Conservation (phyloP, 2,329 filamentous ascomycete genomes). For the Leptographium wingfieldii region DNA sequence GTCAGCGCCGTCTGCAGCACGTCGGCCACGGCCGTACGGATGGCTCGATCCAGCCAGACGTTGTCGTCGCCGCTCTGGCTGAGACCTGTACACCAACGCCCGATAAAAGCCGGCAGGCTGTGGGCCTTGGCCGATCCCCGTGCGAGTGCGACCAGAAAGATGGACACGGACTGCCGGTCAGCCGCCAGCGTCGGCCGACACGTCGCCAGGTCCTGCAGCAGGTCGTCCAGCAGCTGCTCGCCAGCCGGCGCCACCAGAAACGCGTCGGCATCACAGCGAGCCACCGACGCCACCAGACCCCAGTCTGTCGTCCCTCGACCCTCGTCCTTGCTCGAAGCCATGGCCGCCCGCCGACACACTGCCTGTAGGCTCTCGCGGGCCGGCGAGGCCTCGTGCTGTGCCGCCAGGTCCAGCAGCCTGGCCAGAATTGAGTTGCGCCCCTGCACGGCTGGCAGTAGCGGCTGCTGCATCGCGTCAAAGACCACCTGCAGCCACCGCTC, state of each 20-base stretch:
- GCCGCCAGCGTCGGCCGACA: constrained; percentile 11
- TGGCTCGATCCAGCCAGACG: constrained; percentile 17
- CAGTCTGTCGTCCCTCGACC: constrained; percentile 20
- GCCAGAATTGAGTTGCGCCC: constrained; percentile 14
- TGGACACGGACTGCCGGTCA: constrained; percentile 7
- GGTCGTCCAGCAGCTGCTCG: constrained; percentile 23
- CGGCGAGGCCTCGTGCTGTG: constrained; percentile 19
- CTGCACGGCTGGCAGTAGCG: constrained; percentile 9
- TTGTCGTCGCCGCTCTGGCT: constrained; percentile 15
- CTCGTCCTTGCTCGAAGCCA: background rate
- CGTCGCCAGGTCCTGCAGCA: constrained; percentile 22
- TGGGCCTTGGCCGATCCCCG: constrained; percentile 31
- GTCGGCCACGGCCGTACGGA: constrained; percentile 15
- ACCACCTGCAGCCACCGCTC: constrained; percentile 28
- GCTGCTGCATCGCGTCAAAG: constrained; percentile 20
- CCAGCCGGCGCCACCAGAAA: constrained; percentile 28
- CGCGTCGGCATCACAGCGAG: constrained; percentile 33
- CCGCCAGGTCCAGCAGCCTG: constrained; percentile 20
- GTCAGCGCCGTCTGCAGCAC: constrained; percentile 31
- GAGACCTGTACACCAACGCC: constrained; percentile 27
- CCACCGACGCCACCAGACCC: constrained; percentile 27
- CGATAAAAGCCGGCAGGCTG: constrained; percentile 32
- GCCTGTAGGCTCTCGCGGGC: constrained; percentile 27
- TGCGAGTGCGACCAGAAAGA: constrained; percentile 28
- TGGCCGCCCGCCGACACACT: constrained; percentile 22